Base-by-base conservation (phyloP, 2,329 filamentous ascomycete species). In the Kalmusia sp. region DNA sequence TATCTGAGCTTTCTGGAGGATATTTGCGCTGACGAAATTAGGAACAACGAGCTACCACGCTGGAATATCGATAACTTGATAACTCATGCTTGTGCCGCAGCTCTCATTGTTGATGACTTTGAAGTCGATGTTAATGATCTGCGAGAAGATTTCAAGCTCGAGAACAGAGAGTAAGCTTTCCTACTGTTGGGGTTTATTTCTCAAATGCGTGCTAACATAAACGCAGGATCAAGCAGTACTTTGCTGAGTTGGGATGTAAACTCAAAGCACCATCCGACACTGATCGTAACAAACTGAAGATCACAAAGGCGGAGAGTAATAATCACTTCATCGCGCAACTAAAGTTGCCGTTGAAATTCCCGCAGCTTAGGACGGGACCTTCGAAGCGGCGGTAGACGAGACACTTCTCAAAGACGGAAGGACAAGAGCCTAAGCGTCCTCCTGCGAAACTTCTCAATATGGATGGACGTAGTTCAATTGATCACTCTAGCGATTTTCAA, bases 271-370 rank as follows among this genome's bases (percentile, higher is more conserved):
- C 80, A 11, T 80, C 77, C 3, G 81, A 82, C 45, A 71, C 69
- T 15, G 80, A 84, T 51, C 69, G 73, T 43, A 69, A 72, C 25
- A 85, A 82, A 70, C 77, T 80, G 60, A 80, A 84, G 52, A 81
- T 87, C 60, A 84, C 82, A 27, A 87, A 87, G 69, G 84, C 84
- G 1, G 82, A 85, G 65, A 83, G 82, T 3, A 73, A 75, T 17
- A 85, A 85, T 51, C 85, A 86, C 56, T 82, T 76, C 54, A 77
- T 93, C 44, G 92, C 90, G 11, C 86, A 86, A 62, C 77, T 98
- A 65, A 85, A 83, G 63, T 74, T 97, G 57, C 95, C 95, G 3
- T 78, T 97, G 40, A 83, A 87, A 54, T 97, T 97, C 71, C 95
- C 93, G 1, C 92, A 89, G 77, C 54, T 70, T 8, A 65, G 61